Evolutionary conservation across 768 basidiomycete genomes (phyloP).

Genomic region (Mycena metata): DNA sequence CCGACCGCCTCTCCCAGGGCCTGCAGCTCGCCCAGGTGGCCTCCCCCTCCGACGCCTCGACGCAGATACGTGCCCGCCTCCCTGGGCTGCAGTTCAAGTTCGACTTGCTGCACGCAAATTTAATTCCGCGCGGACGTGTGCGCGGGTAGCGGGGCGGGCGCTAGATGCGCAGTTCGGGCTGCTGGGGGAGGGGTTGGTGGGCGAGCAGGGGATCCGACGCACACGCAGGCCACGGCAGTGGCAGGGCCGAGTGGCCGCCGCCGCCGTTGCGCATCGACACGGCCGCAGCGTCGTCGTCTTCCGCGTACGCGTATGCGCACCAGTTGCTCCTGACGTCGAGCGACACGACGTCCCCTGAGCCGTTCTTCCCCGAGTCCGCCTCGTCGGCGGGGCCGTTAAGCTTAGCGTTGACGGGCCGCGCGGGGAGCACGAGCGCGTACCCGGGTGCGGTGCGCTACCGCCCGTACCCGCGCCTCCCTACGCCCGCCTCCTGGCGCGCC

Average conservation of each 20-base stretch:
- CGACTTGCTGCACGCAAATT: slow-evolving; percentile 68
- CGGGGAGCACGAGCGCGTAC: neutral
- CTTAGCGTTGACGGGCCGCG: neutral
- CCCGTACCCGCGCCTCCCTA: slow-evolving; percentile 4
- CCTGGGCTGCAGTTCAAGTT: slow-evolving; percentile 68
- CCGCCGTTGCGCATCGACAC: slow-evolving; percentile 15
- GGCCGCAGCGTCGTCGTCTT: too few relatives aligned
- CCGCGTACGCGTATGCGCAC: too few relatives aligned
- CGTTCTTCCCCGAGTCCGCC: neutral
- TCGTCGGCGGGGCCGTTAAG: too few relatives aligned
- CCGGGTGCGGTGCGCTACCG: neutral
- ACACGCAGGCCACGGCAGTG: too few relatives aligned
- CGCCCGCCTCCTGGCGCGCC: slow-evolving; percentile 20
- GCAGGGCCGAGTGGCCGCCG: slow-evolving; percentile 38
- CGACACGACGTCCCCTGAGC: slow-evolving; percentile 28
- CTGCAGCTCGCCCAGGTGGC: slow-evolving; percentile 42
- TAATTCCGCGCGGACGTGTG: slow-evolving; percentile 67
- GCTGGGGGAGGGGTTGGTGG: slow-evolving; percentile 65
- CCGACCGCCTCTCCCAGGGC: slow-evolving; percentile 52
- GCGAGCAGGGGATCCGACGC: slow-evolving; percentile 39
- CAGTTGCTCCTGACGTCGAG: slow-evolving; percentile 16
- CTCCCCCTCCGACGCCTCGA: slow-evolving; percentile 42
- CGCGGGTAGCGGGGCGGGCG: slow-evolving; percentile 66
- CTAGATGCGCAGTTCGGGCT: slow-evolving; percentile 75
- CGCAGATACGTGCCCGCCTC: slow-evolving; percentile 57